Percentiles rank a stretch among this genome's conserved stretches.
Evolutionary conservation across 768 basidiomycete genomes (phyloP).

Genomic region (Collybiopsis luxurians): DNA sequence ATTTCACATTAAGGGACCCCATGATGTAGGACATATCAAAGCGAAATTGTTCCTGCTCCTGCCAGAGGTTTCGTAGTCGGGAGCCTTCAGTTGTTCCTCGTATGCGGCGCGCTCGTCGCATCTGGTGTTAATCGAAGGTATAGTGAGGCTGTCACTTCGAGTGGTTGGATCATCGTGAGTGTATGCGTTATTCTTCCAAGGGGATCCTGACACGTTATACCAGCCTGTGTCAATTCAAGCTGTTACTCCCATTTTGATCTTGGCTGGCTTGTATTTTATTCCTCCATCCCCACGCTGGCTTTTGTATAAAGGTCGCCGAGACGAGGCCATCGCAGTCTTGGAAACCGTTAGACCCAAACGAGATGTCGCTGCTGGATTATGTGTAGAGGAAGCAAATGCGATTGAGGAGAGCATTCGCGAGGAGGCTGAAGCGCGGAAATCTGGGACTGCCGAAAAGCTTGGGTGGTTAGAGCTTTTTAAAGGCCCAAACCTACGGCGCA

Average conservation of each 20-base stretch:
- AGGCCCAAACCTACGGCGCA: constrained; percentile 2
- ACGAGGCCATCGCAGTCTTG: constrained; percentile 4
- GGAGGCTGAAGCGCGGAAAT: neutral
- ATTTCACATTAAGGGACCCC: neutral
- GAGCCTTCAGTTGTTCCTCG: constrained; percentile 7
- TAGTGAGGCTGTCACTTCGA: neutral
- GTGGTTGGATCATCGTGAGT: constrained; percentile 8
- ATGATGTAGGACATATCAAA: constrained; percentile 4
- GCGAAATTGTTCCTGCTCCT: constrained; percentile 1
- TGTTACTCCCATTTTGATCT: constrained; percentile 1
- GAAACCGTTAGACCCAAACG: constrained; percentile 5
- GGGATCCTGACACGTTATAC: neutral
- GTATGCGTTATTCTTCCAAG: neutral
- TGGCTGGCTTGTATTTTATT: constrained; percentile 5
- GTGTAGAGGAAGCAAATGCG: constrained; percentile 3
- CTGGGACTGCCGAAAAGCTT: constrained; percentile 3
- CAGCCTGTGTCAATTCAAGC: constrained; percentile 5
- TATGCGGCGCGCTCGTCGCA: constrained; percentile 3
- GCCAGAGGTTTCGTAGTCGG: constrained; percentile 7
- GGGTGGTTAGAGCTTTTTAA: constrained; percentile 5
- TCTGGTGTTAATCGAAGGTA: constrained; percentile 5
- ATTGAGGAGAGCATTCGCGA: constrained; percentile 8
- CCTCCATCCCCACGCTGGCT: constrained; percentile 7
- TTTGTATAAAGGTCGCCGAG: constrained; percentile 5
- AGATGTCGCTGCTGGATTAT: constrained; percentile 5